Conservation (phyloP, 1,139 yeast species). For the Entelexis sorbosivorans region DNA sequence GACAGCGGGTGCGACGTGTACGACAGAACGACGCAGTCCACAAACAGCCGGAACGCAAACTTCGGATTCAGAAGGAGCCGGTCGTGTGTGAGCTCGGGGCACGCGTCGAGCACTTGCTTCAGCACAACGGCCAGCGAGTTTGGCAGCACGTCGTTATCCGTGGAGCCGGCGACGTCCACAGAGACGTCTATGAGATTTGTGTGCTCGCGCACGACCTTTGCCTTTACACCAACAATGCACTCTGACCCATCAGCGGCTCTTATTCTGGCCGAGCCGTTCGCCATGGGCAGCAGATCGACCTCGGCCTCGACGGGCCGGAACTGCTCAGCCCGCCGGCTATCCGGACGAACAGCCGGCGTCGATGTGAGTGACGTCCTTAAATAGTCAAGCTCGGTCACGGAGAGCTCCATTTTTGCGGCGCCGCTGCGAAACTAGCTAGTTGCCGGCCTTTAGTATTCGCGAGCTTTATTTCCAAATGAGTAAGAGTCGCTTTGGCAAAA, state of each 20-base stretch:
- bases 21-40: constrained; percentile 71
- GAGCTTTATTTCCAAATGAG: background rate
- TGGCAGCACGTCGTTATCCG: constrained; percentile 30
- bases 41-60: constrained; percentile 62
- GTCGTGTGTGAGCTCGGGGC: constrained; percentile 36
- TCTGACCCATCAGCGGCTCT: constrained; percentile 83
- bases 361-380: constrained; percentile 59
- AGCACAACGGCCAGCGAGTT: constrained; percentile 38
- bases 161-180: constrained; percentile 44
- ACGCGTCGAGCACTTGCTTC: constrained; percentile 27
- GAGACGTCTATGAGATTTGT: constrained; percentile 54
- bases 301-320: constrained; percentile 79
- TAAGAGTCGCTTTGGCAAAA: background rate
- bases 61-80: constrained; percentile 54
- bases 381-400: constrained; percentile 79
- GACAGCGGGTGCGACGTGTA: constrained; percentile 63
- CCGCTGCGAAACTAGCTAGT: no score
- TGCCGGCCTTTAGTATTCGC: no score
- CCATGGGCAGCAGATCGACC: constrained; percentile 67
- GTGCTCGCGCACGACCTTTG: constrained; percentile 53
- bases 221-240: constrained; percentile 79
- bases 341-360: constrained; percentile 64
- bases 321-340: constrained; percentile 61
- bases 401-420: constrained; percentile 34
- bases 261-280: constrained; percentile 86